Base-by-base conservation (phyloP, 345 rosid species). In the Lepidium didymum region DNA sequence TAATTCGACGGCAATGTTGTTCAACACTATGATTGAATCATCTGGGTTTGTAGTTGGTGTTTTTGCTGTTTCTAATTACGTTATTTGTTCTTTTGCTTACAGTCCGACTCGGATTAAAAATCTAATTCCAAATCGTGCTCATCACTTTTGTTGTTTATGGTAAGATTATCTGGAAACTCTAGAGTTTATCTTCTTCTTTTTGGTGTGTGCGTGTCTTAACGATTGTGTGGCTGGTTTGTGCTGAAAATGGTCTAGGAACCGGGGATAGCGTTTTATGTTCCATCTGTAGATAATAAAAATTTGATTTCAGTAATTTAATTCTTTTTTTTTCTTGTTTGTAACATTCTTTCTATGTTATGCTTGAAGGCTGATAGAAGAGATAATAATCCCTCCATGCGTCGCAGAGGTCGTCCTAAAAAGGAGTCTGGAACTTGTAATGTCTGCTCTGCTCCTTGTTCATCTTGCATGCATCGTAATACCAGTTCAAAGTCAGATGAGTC, bases 391-490 rank as follows among this genome's bases (percentile, higher is more conserved):
- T 60, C 73, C 8, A 53, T 37, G 82, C 81, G 75, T 78, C 83
- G 64, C 67, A 82, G 69, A 62, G 81, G 64, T 80, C 76, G 27
- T 58, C 55, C 74, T 45, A 71, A 70, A 62, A 63, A 50, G 54
- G 85, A 87, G 71, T 82, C 88, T 66, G 96, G 97, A 76, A 91
- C 86, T 63, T 85, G 91, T 70, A 86, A 82, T 76, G 86, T 83
- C 41, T 87, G 91, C 76, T 88, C 78, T 40, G 83, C 94, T 77
- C 87, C 93, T 78, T 84, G 96, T 82, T 87, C 90, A 47, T 89
- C 94, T 49, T 89, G 96, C 65, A 87, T 81, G 89, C 96, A 88
- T 69, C 84, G 74, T 70, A 80, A 76, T 62, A 78, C 80, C 77
- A 87, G 79, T 51, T 80, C 80, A 23, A 85, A 86, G 79, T 78